Evolutionary conservation across 179 eudicot species (phyloP).

Genomic region (Patellifolia procumbens): DNA sequence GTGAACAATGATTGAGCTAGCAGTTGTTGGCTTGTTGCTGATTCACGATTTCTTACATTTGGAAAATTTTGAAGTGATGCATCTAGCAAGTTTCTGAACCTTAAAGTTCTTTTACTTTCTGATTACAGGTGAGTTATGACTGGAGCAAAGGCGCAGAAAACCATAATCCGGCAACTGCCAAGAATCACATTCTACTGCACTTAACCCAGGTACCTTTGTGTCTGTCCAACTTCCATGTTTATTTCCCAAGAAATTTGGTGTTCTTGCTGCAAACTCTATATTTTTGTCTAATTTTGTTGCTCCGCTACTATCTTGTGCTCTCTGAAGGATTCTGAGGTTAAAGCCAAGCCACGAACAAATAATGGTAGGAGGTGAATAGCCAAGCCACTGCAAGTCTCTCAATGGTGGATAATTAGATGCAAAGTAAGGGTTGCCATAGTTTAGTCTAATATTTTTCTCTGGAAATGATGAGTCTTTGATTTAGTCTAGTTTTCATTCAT

Average conservation of each 20-base stretch:
- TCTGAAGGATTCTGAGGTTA: constrained; percentile 39
- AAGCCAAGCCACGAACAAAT: constrained; percentile 36
- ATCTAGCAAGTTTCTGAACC: background rate
- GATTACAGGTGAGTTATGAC: constrained; percentile 75
- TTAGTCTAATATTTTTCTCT: background rate
- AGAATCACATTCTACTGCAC: constrained; percentile 63
- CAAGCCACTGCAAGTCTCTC: background rate
- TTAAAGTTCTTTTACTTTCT: background rate
- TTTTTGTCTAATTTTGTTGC: background rate
- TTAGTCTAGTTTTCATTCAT: background rate
- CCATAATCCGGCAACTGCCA: constrained; percentile 77
- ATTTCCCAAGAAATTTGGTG: background rate
- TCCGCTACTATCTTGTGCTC: background rate
- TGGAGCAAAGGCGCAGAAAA: constrained; percentile 97
- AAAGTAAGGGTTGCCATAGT: background rate
- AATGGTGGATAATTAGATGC: constrained; percentile 5
- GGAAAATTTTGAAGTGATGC: background rate
- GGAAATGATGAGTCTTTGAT: background rate
- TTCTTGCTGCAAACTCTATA: background rate
- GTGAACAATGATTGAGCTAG: background rate
- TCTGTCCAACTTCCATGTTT: background rate
- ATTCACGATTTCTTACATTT: background rate
- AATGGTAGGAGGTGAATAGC: constrained; percentile 30
- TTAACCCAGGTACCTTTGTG: constrained; percentile 54
- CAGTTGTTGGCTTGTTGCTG: background rate